Evolutionary conservation across 2,329 filamentous ascomycete genomes (phyloP), one percentile per base, ranked within the genome.

Genomic region (Ceratocystis lukuohia): DNA sequence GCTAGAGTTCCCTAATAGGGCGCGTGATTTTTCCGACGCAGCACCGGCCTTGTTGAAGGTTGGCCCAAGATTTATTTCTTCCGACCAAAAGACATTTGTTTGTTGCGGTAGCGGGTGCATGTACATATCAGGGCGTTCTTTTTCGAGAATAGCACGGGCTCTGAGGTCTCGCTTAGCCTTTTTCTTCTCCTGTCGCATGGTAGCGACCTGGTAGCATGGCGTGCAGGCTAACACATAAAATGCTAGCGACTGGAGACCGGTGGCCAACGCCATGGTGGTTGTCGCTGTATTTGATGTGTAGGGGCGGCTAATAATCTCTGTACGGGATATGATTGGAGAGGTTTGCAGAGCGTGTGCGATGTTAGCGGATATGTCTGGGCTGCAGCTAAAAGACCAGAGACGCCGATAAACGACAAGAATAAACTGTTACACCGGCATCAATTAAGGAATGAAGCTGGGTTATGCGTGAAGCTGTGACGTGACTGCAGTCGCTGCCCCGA

Each of bases 11-110:
- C 50, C 48, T 30, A 66, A 20, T 5, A 68, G n/a, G 20, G 37
- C 48, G 17, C 65, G 61, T 17, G 45, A 64, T 59, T 65, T 67
- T 44, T 74, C 73, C 8, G 75, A 74, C 3, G 73, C 63, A 20
- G 66, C 67, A 59, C 74, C 74, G n/a, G 86, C 82, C 71, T 86
- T 86, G 41, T 86, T 86, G 45, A 88, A 81, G 2, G 84, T 85
- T 1, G 92, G 92, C 0, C 92, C 92, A 76, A 92, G 82, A 69
- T 80, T 80, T 70, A 96, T 95, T 75, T 96, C 92, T 73, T 94
- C 88, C 41, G 82, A 79, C 92, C 92, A 96, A 76, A 89, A 90
- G 12, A 88, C 87, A 72, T 96, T 96, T 33, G 91, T 96, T 72
- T 86, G 87, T 71, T 91, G 94, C 0, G 91, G 89, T 57, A 85